phyloP scores from a whole-genome alignment of 495 filamentous ascomycete genomes.

The Monascus purpureus region DNA sequence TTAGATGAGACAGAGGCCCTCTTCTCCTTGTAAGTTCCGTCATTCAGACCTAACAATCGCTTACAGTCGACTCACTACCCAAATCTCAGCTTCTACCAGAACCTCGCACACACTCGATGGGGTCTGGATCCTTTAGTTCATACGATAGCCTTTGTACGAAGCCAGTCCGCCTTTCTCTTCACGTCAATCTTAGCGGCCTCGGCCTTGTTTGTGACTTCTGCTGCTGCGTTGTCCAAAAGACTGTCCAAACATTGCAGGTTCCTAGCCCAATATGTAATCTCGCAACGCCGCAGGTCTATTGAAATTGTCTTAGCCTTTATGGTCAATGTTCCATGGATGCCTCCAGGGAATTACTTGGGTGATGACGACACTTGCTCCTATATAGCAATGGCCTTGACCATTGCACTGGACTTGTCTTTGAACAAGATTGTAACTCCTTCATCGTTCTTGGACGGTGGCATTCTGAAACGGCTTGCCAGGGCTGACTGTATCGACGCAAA shows the following conservation, averaged over 20 bases:
- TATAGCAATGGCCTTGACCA: slow-evolving; percentile 51
- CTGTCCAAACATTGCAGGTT: slow-evolving; percentile 49
- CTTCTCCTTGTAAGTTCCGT: slow-evolving; percentile 42
- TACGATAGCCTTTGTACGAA: slow-evolving; percentile 46
- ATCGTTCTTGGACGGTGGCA: slow-evolving; percentile 31
- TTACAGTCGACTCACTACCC: slow-evolving; percentile 1
- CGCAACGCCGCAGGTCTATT: slow-evolving; percentile 46
- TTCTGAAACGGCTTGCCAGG: slow-evolving; percentile 35
- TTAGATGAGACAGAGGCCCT: slow-evolving; percentile 46
- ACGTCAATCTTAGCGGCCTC: slow-evolving; percentile 54
- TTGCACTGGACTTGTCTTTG: slow-evolving; percentile 53
- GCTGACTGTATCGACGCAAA: slow-evolving; percentile 54
- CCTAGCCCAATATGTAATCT: slow-evolving; percentile 45
- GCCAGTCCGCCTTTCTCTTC: slow-evolving; percentile 54
- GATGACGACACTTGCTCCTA: slow-evolving; percentile 63
- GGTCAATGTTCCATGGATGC: slow-evolving; percentile 69
- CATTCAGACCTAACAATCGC: not conserved
- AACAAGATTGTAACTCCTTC: slow-evolving; percentile 53
- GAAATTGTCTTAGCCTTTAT: slow-evolving; percentile 64
- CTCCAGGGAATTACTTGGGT: slow-evolving; percentile 47
- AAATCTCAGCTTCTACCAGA: slow-evolving; percentile 44
- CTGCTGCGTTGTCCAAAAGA: slow-evolving; percentile 46
- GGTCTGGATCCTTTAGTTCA: slow-evolving; percentile 54
- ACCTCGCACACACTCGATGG: slow-evolving; percentile 62
- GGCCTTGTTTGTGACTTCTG: slow-evolving; percentile 47